A percentile compares a stretch with the other conserved stretches of the same genome.
Conservation (phyloP, 1,139 yeast species). For the Magnusiomyces fungicola region DNA sequence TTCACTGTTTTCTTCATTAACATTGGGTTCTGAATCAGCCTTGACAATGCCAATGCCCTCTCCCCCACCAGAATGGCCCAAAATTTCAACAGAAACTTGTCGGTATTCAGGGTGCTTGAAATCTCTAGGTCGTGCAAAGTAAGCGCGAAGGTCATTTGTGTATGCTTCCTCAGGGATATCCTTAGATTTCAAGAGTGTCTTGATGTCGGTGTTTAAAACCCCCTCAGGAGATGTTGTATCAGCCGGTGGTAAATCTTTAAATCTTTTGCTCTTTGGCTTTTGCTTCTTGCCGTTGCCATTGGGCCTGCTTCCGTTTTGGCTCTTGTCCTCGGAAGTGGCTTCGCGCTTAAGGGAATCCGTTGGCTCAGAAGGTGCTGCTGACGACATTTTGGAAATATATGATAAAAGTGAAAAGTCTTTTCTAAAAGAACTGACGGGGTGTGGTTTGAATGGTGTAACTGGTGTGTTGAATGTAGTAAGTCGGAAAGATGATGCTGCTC, state of each 20-base stretch:
- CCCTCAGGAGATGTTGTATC: slow-evolving; percentile 83
- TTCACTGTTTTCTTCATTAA: slow-evolving; percentile 15
- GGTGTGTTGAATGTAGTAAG: no score
- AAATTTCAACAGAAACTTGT: slow-evolving; percentile 51
- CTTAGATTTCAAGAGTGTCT: slow-evolving; percentile 44
- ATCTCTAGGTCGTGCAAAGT: slow-evolving; percentile 53
- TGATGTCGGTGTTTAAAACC: slow-evolving; percentile 66
- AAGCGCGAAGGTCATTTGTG: slow-evolving; percentile 53
- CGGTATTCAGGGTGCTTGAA: slow-evolving; percentile 52
- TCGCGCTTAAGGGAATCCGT: no score
- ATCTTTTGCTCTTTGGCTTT: slow-evolving; percentile 39
- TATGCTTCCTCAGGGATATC: slow-evolving; percentile 42
- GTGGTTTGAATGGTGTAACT: no score
- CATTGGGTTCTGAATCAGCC: slow-evolving; percentile 8
- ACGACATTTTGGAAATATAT: no score
- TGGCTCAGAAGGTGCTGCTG: no score
- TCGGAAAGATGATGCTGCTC: no score
- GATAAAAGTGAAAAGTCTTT: no score
- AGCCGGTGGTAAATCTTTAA: slow-evolving; percentile 47
- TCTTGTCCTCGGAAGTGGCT: no score
- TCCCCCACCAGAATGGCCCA: slow-evolving; percentile 65
- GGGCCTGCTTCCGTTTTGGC: no score
- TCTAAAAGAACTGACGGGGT: no score
- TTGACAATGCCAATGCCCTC: slow-evolving; percentile 33
- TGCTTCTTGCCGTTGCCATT: no score